Percentiles rank a stretch among this genome's conserved stretches.
Conservation (phyloP, 495 filamentous ascomycete genomes). For the Pseudotulostoma volvatum region DNA sequence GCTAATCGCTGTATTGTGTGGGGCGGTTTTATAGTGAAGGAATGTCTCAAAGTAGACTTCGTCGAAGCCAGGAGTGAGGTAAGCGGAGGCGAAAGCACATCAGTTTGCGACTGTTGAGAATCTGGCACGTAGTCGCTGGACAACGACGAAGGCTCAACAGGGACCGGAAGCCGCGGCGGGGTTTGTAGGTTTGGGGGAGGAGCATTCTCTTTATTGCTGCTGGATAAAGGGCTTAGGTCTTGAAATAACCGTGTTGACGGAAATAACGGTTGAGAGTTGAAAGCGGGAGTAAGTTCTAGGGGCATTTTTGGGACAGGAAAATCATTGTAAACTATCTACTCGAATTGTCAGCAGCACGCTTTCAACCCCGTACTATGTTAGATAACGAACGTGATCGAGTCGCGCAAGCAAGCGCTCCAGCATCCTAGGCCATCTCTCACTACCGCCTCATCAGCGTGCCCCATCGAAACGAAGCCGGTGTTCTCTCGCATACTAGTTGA, state of each 20-base stretch:
- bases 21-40: conserved; percentile 62
- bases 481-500: conserved; percentile 44
- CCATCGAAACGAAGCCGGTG: not conserved
- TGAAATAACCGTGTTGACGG: conserved; percentile 19
- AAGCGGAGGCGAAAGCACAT: conserved; percentile 45
- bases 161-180: conserved; percentile 19
- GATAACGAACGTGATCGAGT: conserved; percentile 33
- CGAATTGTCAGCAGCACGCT: conserved; percentile 3
- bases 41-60: conserved; percentile 43
- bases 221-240: conserved; percentile 19
- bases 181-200: conserved; percentile 20
- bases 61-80: conserved; percentile 48
- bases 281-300: conserved; percentile 12
- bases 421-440: conserved; percentile 38
- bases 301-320: conserved; percentile 33
- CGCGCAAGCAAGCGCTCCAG: conserved; percentile 34
- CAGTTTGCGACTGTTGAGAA: conserved; percentile 33
- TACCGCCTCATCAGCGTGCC: conserved; percentile 7
- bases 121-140: conserved; percentile 31
- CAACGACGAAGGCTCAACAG: conserved; percentile 13
- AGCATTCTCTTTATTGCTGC: conserved; percentile 39
- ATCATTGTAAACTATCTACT: conserved; percentile 35
- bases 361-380: not conserved
- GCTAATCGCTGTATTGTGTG: conserved; percentile 87
- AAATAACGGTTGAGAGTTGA: conserved; percentile 10